Conservation (phyloP, 1,284 basidiomycete species). For the Ganoderma sinense region DNA sequence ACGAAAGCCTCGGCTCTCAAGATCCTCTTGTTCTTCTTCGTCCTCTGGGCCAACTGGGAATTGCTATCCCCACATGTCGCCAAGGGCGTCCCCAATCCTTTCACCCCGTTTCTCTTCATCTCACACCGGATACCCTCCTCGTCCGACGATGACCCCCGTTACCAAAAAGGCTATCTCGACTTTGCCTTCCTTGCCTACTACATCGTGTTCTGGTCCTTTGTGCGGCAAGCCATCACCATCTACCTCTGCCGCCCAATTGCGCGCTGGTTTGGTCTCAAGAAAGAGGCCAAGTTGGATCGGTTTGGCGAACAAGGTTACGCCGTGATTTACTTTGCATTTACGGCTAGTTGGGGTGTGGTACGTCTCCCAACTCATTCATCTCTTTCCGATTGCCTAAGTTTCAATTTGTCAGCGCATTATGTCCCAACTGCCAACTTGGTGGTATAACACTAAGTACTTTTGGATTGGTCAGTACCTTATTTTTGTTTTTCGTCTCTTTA, state of each 20-base stretch:
- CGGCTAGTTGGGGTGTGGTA: conserved; percentile 82
- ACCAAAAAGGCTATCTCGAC: conserved; percentile 86
- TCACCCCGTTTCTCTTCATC: conserved; percentile 79
- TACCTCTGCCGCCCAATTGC: conserved; percentile 82
- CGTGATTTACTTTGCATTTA: conserved; percentile 80
- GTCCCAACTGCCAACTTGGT: conserved; percentile 87
- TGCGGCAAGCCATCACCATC: conserved; percentile 83
- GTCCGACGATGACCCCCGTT: conserved; percentile 62
- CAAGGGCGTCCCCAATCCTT: conserved; percentile 72
- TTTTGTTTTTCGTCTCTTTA: background rate
- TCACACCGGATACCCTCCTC: conserved; percentile 72
- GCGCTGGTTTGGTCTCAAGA: conserved; percentile 72
- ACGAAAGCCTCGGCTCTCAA: conserved; percentile 71
- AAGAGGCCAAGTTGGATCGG: conserved; percentile 74
- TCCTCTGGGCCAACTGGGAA: conserved; percentile 81
- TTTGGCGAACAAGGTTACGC: conserved; percentile 95
- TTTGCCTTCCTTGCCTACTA: conserved; percentile 87
- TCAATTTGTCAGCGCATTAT: conserved; percentile 76
- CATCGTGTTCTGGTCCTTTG: conserved; percentile 91
- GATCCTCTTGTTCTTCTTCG: conserved; percentile 74
- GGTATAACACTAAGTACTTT: conserved; percentile 86
- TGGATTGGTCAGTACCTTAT: conserved; percentile 68
- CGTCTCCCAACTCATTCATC: conserved; percentile 41
- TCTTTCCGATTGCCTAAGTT: conserved; percentile 4
- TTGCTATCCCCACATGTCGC: conserved; percentile 59